These are phyloP conservation scores for Akanthomyces lecanii DNA, from an alignment of 2,329 filamentous ascomycete species.

Conservation along the genomic window DNA sequence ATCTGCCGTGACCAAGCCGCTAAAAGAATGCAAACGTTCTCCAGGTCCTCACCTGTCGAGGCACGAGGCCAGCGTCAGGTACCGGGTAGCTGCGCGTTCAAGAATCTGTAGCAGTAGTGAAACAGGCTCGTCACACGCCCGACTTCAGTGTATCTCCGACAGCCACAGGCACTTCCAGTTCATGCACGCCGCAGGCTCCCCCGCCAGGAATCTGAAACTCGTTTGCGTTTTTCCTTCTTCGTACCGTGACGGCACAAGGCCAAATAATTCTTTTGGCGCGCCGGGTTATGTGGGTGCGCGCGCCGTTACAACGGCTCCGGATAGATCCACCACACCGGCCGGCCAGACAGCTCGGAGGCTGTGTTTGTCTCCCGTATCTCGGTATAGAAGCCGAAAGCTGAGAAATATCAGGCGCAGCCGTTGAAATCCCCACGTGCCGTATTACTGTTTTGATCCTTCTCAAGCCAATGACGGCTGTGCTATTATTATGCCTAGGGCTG, in stretches of 20 bases:
- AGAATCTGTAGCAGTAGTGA: conserved; percentile 8
- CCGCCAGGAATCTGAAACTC: neutral
- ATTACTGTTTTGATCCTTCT: neutral
- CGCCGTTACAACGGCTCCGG: neutral
- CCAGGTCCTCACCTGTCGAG: neutral
- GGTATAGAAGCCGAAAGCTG: neutral
- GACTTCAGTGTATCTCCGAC: neutral
- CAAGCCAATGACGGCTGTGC: neutral
- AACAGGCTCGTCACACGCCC: neutral
- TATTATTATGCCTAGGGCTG: neutral
- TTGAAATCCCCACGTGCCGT: no score
- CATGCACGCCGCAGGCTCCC: neutral
- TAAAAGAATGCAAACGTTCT: neutral
- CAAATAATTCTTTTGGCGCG: neutral
- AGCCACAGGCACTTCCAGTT: neutral
- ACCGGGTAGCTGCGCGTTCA: neutral
- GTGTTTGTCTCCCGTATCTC: neutral
- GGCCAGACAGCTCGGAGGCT: neutral
- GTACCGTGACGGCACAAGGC: neutral
- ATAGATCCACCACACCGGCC: neutral
- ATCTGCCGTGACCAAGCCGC: neutral
- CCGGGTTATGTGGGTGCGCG: neutral
- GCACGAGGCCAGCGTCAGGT: neutral
- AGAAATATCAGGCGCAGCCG: neutral
- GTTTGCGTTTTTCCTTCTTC: neutral